phyloP scores from a whole-genome alignment of 2,329 filamentous ascomycete genomes.

The Pestalotiopsis sp. region DNA sequence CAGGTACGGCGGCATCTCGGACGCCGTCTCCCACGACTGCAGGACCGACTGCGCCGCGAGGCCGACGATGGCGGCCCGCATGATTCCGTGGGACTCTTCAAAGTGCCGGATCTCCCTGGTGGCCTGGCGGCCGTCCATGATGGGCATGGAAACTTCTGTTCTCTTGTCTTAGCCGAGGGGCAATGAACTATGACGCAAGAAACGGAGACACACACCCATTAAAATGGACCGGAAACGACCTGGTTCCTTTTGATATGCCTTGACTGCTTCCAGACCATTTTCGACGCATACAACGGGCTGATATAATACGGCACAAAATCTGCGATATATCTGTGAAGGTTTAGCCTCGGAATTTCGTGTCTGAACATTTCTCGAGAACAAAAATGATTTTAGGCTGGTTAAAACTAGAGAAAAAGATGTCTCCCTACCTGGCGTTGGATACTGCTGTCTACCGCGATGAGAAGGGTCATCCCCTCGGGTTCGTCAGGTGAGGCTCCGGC shows the following conservation, averaged over 20 bases:
- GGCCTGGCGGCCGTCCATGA: constrained; percentile 33
- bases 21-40: no score
- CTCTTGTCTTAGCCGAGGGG: background rate
- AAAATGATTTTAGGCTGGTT: no score
- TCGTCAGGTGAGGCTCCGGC: no score
- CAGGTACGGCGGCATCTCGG: background rate
- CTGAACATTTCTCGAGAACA: no score
- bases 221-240: constrained; percentile 46
- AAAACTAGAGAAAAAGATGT: no score
- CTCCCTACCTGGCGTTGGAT: no score
- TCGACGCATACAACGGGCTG: constrained; percentile 33
- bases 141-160: constrained; percentile 31
- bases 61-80: constrained; percentile 3
- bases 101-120: constrained; percentile 28
- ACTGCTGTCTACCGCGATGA: no score
- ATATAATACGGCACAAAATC: constrained; percentile 10
- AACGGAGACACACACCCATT: constrained; percentile 38
- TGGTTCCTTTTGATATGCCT: constrained; percentile 36
- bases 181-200: no score
- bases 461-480: no score
- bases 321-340: constrained; percentile 3
- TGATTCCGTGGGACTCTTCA: constrained; percentile 18
- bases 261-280: constrained; percentile 51
- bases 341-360: background rate
- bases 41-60: background rate